Percentiles rank a stretch among this genome's conserved stretches.
These are phyloP conservation scores for Fraxinus paxiana DNA, from an alignment of 305 asterid species.

Conservation along the genomic window DNA sequence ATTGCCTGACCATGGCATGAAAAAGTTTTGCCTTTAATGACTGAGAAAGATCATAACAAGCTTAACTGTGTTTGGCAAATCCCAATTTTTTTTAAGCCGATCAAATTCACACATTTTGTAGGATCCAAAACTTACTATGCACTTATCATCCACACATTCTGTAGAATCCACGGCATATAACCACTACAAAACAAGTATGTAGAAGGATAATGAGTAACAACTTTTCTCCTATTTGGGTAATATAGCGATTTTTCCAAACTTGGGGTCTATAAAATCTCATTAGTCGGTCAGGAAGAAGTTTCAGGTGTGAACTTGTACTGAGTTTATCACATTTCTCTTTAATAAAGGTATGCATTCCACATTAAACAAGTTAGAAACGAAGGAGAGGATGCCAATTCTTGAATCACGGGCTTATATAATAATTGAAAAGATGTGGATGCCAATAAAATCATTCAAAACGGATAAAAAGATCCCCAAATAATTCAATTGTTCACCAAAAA, in stretches of 20 bases:
- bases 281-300: background rate
- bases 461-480: constrained; percentile 11
- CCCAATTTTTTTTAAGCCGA: background rate
- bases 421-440: background rate
- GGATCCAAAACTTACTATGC: background rate
- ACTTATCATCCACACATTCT: background rate
- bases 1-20: background rate
- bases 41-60: background rate
- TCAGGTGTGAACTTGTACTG: background rate
- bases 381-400: background rate
- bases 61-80: background rate
- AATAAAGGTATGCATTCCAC: background rate
- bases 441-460: background rate
- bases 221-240: background rate
- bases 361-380: background rate
- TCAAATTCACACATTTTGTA: background rate
- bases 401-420: background rate
- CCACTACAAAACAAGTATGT: background rate
- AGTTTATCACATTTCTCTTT: background rate
- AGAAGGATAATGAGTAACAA: background rate
- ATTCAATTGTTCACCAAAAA: background rate
- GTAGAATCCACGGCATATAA: background rate
- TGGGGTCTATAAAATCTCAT: background rate
- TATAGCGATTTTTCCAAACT: background rate
- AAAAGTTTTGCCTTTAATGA: background rate